phyloP scores from a whole-genome alignment of 768 basidiomycete genomes.

The Mycena amicta region DNA sequence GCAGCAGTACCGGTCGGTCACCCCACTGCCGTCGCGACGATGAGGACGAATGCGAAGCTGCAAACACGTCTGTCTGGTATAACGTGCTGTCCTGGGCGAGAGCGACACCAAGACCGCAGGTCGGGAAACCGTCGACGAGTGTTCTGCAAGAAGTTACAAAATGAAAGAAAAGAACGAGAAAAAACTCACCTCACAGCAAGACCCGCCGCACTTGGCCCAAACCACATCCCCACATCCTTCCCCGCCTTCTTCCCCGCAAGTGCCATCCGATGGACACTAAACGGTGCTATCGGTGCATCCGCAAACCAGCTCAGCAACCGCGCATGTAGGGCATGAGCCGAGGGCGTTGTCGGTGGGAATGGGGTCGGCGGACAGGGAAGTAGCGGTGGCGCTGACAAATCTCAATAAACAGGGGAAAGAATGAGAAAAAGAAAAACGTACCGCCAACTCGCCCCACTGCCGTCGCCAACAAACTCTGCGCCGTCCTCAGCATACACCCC shows the following conservation, averaged over 20 bases:
- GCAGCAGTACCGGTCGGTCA: conserved; percentile 78
- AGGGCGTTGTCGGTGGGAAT: conserved; percentile 39
- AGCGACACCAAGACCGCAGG: conserved; percentile 2
- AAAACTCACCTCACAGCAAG: conserved; percentile 77
- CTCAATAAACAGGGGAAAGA: background rate
- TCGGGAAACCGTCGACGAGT: conserved; percentile 1
- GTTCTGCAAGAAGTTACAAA: too few relatives aligned
- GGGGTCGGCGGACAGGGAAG: background rate
- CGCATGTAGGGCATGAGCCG: conserved; percentile 62
- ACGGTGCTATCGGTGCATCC: conserved; percentile 70
- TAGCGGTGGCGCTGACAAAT: conserved; percentile 6
- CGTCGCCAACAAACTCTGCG: conserved; percentile 72
- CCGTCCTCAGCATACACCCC: conserved; percentile 82
- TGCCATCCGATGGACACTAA: conserved; percentile 79
- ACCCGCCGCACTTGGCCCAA: conserved; percentile 78
- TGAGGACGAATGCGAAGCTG: conserved; percentile 43
- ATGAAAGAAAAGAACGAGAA: too few relatives aligned
- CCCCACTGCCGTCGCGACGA: conserved; percentile 33
- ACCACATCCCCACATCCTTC: conserved; percentile 83
- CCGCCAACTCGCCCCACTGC: conserved; percentile 65
- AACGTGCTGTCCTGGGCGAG: background rate
- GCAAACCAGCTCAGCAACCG: conserved; percentile 75
- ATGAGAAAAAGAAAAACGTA: conserved; percentile 52
- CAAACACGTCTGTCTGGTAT: conserved; percentile 75
- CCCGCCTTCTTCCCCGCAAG: conserved; percentile 74